Base-by-base conservation (phyloP, 2,329 filamentous ascomycete genomes). In the Epichloe amarillans region DNA sequence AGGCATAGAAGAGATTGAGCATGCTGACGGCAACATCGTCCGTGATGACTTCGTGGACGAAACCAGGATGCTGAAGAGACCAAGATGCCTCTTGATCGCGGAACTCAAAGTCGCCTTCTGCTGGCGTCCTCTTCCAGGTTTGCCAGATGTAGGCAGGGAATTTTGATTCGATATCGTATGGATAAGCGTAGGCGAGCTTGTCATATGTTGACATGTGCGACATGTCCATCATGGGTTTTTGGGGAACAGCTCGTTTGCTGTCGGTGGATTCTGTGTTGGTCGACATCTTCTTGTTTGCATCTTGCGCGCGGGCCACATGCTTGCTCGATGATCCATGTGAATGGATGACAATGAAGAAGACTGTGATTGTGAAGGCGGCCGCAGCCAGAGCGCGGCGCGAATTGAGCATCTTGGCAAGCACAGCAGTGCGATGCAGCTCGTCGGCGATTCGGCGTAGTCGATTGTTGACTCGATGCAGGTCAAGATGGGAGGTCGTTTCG, bases 121-220 rank as follows among this genome's bases (percentile, higher is more conserved):
- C 78, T 0, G 91, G 90, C 1, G 82, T 86, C 62, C 81, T 84
- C 67, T 94, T 96, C 93, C 93, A 98, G 14, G 93, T 98, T 74
- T 98, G 93, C 93, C 93, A 98, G 63, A 98, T 94, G 72, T 95
- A 97, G 51, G 89, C 90, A 3, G 93, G 93, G 66, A 97, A 97
- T 66, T 91, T 95, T 59, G 75, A 69, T 62, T 89, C 82, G 55
- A 91, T 76, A 62, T 95, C 86, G 74, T 97, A 98, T 19, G 90
- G 88, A 68, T 93, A 97, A 60, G 94, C 86, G 72, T 95, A 96
- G 49, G 83, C 84, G 52, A 98, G 80, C 70, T 93, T 95, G 72
- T 78, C 85, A 74, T 73, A 75, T 49, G 90, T 75, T 15, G 85
- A 82, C 69, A 86, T 82, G 62, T 76, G 79, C 52, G 82, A 80